Evolutionary conservation across 2,329 filamentous ascomycete species (phyloP), one percentile per base, ranked within the genome.

Genomic region (Penicillium freii): DNA sequence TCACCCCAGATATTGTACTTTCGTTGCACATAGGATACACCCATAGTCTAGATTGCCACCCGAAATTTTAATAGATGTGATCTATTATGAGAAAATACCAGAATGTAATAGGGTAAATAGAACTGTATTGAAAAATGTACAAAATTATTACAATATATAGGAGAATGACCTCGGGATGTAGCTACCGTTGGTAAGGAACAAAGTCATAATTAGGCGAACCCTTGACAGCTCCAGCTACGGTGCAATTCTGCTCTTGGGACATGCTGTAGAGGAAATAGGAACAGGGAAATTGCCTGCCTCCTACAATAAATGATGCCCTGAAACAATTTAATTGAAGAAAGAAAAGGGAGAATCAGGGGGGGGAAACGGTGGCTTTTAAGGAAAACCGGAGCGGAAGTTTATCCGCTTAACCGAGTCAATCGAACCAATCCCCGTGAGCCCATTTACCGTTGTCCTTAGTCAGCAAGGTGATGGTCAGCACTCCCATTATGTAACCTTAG

Each of bases 131-230:
- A 4, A 25, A 21, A 19, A 29, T 25, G 15, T 21, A 51, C 15
- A 31, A 13, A 6, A 19, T 33, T 23, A 50, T 31, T 31, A 13
- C 4, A 31, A 11, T 31, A 13, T 31, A 31, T 38, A 11, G 40
- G n/a, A 39, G 23, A 56, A 48, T 31, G 47, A 39, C 8, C 36
- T 39, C 36, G 36, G 36, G 36, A 79, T 86, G 83, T 86, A 78
- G 83, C 82, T 75, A 75, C 81, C 83, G 82, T 86, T 79, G 82
- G 84, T 86, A 87, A 87, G 83, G 84, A 86, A 84, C 82, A 74
- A 74, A 75, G 77, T 78, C 78, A 72, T 86, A 81, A 85, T 83
- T 65, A 78, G 78, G 68, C 61, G 57, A 73, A 54, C 75, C 81
- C 79, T 86, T 80, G 77, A 80, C 75, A 76, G 82, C 82, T 87